Conservation (phyloP, 2,329 filamentous ascomycete species). For the Paradendryphiella salina region DNA sequence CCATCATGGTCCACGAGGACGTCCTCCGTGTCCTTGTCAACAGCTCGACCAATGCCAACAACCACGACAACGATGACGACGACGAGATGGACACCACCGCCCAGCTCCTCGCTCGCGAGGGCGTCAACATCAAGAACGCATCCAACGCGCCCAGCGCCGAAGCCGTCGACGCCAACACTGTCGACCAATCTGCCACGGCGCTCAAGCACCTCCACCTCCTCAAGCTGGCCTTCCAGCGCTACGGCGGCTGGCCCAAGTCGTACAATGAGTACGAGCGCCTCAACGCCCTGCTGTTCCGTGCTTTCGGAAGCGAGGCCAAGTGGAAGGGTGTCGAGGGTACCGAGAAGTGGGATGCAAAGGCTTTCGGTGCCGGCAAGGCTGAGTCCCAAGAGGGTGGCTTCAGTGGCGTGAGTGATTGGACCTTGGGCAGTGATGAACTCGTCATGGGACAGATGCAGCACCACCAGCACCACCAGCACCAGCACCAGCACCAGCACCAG, state of each 20-base stretch:
- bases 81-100: constrained; percentile 45
- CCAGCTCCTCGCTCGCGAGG: constrained; percentile 43
- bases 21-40: constrained; percentile 40
- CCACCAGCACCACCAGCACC: neutral
- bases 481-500: neutral
- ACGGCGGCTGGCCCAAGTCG: constrained; percentile 53
- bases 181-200: constrained; percentile 31
- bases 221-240: constrained; percentile 49
- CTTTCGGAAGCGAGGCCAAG: constrained; percentile 42
- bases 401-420: constrained; percentile 38
- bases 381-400: constrained; percentile 47
- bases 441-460: neutral
- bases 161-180: constrained; percentile 5
- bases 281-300: constrained; percentile 51
- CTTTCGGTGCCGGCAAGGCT: constrained; percentile 53
- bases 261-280: constrained; percentile 55
- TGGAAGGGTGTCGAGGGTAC: constrained; percentile 51
- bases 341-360: constrained; percentile 55
- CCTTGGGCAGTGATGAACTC: constrained; percentile 29
- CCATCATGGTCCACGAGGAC: constrained; percentile 38
- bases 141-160: neutral
- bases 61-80: constrained; percentile 42
- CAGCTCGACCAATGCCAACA: constrained; percentile 11
- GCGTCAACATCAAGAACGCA: constrained; percentile 33
- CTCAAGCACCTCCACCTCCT: constrained; percentile 46